Conservation (phyloP, 306 rosid species). For the Quercus suber region DNA sequence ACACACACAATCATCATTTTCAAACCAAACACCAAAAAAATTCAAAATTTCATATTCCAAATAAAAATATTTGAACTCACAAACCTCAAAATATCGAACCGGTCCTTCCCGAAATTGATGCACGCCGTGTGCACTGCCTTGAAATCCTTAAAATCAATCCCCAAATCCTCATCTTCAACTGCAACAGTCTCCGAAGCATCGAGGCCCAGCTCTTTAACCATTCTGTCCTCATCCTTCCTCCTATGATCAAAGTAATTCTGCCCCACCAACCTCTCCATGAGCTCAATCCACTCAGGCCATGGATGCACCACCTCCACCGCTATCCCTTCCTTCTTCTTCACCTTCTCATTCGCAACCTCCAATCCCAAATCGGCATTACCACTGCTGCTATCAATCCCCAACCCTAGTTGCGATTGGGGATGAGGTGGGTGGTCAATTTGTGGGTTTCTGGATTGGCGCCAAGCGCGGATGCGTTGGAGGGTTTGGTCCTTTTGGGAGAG, state of each 20-base stretch:
- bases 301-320: conserved; percentile 83
- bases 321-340: conserved; percentile 19
- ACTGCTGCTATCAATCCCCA: neutral
- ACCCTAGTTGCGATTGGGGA: neutral
- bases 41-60: neutral
- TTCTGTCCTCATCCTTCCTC: conserved; percentile 73
- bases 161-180: conserved; percentile 20
- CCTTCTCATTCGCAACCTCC: conserved; percentile 13
- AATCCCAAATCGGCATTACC: neutral
- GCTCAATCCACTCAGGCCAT: conserved; percentile 97
- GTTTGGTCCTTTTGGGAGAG: conserved; percentile 77
- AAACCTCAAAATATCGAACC: conserved; percentile 85
- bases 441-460: conserved; percentile 68
- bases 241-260: conserved; percentile 86
- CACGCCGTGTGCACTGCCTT: conserved; percentile 70
- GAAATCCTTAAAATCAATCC: conserved; percentile 65
- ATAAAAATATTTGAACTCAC: conserved; percentile 12
- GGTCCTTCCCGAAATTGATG: conserved; percentile 86
- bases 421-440: conserved; percentile 19
- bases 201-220: conserved; percentile 65
- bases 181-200: conserved; percentile 13
- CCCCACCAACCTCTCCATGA: conserved; percentile 86
- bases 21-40: conserved; percentile 3
- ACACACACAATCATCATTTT: neutral
- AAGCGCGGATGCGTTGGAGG: conserved; percentile 77